phyloP scores from a whole-genome alignment of 2,329 filamentous ascomycete genomes.

The Trichoderma gracile region DNA sequence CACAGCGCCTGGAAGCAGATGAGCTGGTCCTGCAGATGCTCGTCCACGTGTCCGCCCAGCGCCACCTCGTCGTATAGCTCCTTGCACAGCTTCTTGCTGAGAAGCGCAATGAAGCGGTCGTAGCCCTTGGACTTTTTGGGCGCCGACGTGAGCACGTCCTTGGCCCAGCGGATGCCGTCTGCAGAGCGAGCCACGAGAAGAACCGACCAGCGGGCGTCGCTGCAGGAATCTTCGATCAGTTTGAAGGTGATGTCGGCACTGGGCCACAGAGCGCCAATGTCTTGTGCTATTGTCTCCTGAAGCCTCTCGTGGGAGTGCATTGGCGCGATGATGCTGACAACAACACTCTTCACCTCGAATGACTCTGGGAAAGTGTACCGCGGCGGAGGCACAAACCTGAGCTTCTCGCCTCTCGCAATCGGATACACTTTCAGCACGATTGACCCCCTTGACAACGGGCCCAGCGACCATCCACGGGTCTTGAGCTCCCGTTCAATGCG shows the following conservation, averaged over 20 bases:
- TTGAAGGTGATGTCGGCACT: slow-evolving; percentile 48
- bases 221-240: slow-evolving; percentile 52
- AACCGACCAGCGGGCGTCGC: slow-evolving; percentile 55
- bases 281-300: slow-evolving; percentile 41
- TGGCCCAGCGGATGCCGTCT: slow-evolving; percentile 49
- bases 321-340: slow-evolving; percentile 55
- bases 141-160: slow-evolving; percentile 46
- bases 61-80: slow-evolving; percentile 49
- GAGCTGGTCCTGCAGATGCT: slow-evolving; percentile 62
- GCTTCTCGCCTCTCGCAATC: slow-evolving; percentile 36
- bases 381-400: slow-evolving; percentile 41
- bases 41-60: slow-evolving; percentile 52
- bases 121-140: slow-evolving; percentile 44
- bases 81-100: slow-evolving; percentile 49
- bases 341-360: slow-evolving; percentile 47
- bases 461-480: slow-evolving; percentile 53
- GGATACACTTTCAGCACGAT: slow-evolving; percentile 47
- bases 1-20: slow-evolving; percentile 61
- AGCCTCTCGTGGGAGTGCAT: slow-evolving; percentile 45
- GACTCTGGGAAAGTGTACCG: slow-evolving; percentile 32
- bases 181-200: slow-evolving; percentile 57
- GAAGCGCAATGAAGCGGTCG: slow-evolving; percentile 39
- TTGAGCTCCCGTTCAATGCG: slow-evolving; percentile 48
- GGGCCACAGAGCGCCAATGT: slow-evolving; percentile 47
- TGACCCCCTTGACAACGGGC: slow-evolving; percentile 44